Evolutionary conservation across 2,329 filamentous ascomycete species (phyloP).

Genomic region (Zelopaecilomyces penicillatus): DNA sequence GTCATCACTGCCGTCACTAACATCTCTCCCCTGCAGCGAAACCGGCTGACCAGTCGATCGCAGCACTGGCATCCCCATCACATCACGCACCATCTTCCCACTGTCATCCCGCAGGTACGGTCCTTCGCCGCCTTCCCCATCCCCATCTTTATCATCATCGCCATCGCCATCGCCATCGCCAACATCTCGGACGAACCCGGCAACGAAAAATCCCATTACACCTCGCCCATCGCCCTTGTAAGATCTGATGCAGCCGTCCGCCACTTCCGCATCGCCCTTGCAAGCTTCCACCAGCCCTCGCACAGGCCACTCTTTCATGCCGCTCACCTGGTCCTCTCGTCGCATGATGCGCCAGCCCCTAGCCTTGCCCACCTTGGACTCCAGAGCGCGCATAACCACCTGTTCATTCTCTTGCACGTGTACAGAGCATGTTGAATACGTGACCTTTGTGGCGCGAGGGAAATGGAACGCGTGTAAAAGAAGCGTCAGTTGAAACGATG

Average conservation of each 20-base stretch:
- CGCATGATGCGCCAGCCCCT: conserved; percentile 71
- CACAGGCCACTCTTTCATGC: conserved; percentile 68
- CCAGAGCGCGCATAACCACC: conserved; percentile 66
- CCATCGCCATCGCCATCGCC: conserved; percentile 1
- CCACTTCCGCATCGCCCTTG: conserved; percentile 42
- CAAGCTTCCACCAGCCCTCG: conserved; percentile 47
- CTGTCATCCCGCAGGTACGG: conserved; percentile 47
- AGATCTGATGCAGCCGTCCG: conserved; percentile 72
- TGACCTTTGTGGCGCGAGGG: conserved; percentile 63
- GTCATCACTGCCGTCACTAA: conserved; percentile 18
- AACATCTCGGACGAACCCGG: conserved; percentile 55
- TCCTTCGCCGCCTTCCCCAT: conserved; percentile 27
- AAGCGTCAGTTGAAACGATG: conserved; percentile 73
- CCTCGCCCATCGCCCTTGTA: conserved; percentile 73
- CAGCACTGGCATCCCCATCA: conserved; percentile 29
- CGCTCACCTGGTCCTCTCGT: conserved; percentile 64
- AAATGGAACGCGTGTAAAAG: conserved; percentile 80
- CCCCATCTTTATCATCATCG: neutral
- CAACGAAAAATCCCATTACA: conserved; percentile 93
- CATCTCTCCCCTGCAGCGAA: conserved; percentile 14
- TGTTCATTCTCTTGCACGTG: conserved; percentile 82
- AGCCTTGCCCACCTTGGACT: conserved; percentile 54
- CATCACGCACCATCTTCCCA: conserved; percentile 40
- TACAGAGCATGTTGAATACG: conserved; percentile 90
- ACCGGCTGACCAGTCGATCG: conserved; percentile 26